Evolutionary conservation across 2,329 filamentous ascomycete species (phyloP), one percentile per base, ranked within the genome.

Genomic region (Sclerotinia nivalis): DNA sequence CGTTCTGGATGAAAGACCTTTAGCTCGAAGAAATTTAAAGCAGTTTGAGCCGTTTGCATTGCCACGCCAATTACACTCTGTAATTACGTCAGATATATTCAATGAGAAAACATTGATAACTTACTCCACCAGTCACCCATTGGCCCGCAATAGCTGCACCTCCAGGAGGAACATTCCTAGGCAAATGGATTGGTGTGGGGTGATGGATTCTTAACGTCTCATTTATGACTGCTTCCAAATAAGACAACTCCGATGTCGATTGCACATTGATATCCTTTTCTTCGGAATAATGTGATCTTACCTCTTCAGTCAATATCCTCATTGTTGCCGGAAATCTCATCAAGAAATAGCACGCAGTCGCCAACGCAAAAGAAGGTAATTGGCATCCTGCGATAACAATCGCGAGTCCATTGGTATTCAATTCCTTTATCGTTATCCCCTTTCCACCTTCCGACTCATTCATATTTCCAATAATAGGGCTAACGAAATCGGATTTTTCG

Each of bases 261-360:
- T 47, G 43, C 10, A 82, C 67, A 34, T 74, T 79, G 61, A 85
- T 84, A 3, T 84, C 80, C 0, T 78, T 76, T 37, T 80, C 77
- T 0, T 59, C 71, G 1, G 69, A 68, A 68, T 84, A 85, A 0
- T 77, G 43, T 0, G 76, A 73, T 0, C 82, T 81, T 0, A 85
- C 76, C 74, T 85, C 83, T 0, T 77, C 25, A 0, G 72, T 74
- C 10, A 84, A 55, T 43, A 74, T 80, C 71, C 75, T 58, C 8
- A 80, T 71, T 1, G 70, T 73, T 0, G 74, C 67, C 0, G 80
- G 80, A 52, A 81, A 78, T 10, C 64, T 76, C 1, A 76, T 68
- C 5, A 82, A 74, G 45, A 71, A 62, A 52, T 70, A 74, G 8
- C 59, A 72, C 10, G 62, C 55, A 15, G 72, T 69, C 13, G 73